Evolutionary conservation across 371 early-diverging fungal genomes (phyloP).

Genomic region (Basidiobolus heterosporus): DNA sequence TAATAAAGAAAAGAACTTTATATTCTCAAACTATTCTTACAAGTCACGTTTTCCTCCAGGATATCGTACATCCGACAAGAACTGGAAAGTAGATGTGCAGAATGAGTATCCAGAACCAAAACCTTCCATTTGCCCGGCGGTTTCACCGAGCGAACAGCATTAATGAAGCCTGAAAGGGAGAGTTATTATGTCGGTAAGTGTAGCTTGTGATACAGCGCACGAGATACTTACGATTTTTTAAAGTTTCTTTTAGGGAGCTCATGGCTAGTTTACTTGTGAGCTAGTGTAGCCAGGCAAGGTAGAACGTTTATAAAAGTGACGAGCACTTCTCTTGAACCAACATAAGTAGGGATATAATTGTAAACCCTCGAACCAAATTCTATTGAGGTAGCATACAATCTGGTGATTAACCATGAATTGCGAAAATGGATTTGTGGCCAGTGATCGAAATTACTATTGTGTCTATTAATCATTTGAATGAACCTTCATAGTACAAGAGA

Average conservation of each 20-base stretch:
- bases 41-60: slow-evolving; percentile 80
- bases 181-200: not conserved
- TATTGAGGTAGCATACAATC: no score
- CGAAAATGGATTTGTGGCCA: no score
- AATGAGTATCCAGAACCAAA: slow-evolving; percentile 71
- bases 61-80: slow-evolving; percentile 85
- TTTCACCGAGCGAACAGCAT: slow-evolving; percentile 45
- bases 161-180: slow-evolving; percentile 38
- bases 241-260: not conserved
- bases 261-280: not conserved
- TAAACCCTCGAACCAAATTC: no score
- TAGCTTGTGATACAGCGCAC: not conserved
- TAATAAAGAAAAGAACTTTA: not conserved
- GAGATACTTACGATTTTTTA: not conserved
- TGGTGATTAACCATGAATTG: no score
- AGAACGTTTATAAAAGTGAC: no score
- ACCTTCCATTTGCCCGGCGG: slow-evolving; percentile 70
- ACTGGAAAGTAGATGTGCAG: slow-evolving; percentile 68
- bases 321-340: no score
- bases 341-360: no score
- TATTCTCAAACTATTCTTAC: slow-evolving; percentile 18
- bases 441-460: no score
- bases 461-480: no score
- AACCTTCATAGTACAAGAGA: no score
- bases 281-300: no score